A percentile compares a stretch with the other conserved stretches of the same genome.
These are phyloP conservation scores for Suhomyces kilbournensis DNA, from an alignment of 805 yeast species.

Conservation along the genomic window DNA sequence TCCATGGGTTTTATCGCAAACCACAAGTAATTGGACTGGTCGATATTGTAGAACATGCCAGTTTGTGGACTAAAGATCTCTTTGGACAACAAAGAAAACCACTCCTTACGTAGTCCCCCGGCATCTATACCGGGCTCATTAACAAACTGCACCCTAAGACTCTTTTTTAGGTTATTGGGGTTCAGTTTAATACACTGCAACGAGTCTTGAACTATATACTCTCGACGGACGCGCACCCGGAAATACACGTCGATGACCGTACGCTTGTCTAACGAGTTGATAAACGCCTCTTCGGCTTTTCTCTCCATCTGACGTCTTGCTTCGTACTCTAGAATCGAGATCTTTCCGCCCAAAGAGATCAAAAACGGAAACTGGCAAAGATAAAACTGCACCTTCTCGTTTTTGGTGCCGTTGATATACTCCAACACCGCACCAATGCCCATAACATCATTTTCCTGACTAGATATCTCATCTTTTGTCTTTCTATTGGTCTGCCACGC, in stretches of 20 bases:
- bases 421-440: constrained; percentile 42
- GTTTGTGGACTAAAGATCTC: constrained; percentile 66
- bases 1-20: constrained; percentile 53
- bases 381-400: constrained; percentile 39
- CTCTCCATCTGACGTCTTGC: constrained; percentile 78
- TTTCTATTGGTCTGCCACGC: constrained; percentile 62
- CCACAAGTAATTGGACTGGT: constrained; percentile 75
- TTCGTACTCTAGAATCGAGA: constrained; percentile 76
- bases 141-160: constrained; percentile 73
- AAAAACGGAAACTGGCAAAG: constrained; percentile 85
- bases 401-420: constrained; percentile 43
- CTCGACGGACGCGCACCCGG: constrained; percentile 65
- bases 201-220: constrained; percentile 70
- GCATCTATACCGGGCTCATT: constrained; percentile 94
- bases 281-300: constrained; percentile 86
- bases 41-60: constrained; percentile 64
- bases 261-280: constrained; percentile 64
- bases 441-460: not conserved
- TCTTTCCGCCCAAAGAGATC: constrained; percentile 77
- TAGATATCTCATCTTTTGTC: not conserved
- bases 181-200: constrained; percentile 56
- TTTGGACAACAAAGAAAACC: constrained; percentile 77
- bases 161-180: constrained; percentile 63
- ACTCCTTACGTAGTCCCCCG: constrained; percentile 91
- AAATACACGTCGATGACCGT: constrained; percentile 65